Evolutionary conservation across 1,284 basidiomycete genomes (phyloP).

Genomic region (Pisolithus thermaeus): DNA sequence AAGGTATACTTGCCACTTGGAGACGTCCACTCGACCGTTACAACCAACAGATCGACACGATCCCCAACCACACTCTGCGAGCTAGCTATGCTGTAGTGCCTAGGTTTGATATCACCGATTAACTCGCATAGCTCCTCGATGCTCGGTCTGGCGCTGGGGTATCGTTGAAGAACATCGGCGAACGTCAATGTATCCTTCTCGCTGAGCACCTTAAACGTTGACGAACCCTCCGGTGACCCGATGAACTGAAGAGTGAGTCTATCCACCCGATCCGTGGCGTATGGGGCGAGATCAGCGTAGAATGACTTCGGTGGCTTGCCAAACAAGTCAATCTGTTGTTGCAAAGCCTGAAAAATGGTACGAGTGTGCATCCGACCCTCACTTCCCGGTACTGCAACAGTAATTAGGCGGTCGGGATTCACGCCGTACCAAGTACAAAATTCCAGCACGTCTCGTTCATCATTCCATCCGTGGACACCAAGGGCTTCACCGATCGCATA

Average conservation of each 20-base stretch:
- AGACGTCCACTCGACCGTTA: constrained; percentile 93
- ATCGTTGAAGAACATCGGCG: constrained; percentile 81
- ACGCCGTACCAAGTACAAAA: constrained; percentile 93
- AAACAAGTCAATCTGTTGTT: constrained; percentile 96
- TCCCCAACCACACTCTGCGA: constrained; percentile 93
- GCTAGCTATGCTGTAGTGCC: constrained; percentile 98
- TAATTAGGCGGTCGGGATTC: constrained; percentile 77
- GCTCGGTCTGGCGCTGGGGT: constrained; percentile 74
- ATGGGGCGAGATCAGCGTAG: constrained; percentile 81
- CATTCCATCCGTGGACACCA: constrained; percentile 98
- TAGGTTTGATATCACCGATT: constrained; percentile 91
- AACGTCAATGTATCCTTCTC: constrained; percentile 96
- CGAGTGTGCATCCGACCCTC: constrained; percentile 74
- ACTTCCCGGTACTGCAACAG: constrained; percentile 64
- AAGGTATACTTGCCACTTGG: constrained; percentile 60
- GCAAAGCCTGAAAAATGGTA: constrained; percentile 92
- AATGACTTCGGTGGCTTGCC: constrained; percentile 95
- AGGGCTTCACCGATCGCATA: constrained; percentile 97
- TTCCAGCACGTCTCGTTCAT: constrained; percentile 79
- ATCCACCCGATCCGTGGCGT: constrained; percentile 72
- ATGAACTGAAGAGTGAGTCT: constrained; percentile 88
- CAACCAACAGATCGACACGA: constrained; percentile 90
- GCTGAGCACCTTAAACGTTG: constrained; percentile 92
- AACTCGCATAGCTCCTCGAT: constrained; percentile 85
- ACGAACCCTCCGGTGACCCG: constrained; percentile 86